Percentiles rank a stretch among this genome's conserved stretches.
Conservation (phyloP, 495 filamentous ascomycete genomes). For the Usnea hakonensis region DNA sequence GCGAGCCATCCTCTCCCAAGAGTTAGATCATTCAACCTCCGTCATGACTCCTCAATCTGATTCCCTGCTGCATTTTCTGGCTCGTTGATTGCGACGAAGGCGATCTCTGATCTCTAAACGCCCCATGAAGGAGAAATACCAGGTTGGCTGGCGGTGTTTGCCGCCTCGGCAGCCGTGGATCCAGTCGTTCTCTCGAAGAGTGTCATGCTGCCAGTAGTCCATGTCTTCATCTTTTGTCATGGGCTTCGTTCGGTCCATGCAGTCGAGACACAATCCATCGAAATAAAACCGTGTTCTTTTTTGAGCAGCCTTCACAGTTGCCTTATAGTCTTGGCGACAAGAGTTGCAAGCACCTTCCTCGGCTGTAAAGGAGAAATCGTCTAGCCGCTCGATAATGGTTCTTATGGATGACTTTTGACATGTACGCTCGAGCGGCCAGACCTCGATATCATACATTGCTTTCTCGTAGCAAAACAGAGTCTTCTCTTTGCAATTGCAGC, state of each 20-base stretch:
- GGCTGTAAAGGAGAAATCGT: slow-evolving; percentile 8
- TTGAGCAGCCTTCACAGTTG: not conserved
- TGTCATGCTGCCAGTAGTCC: slow-evolving; percentile 24
- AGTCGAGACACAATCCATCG: slow-evolving; percentile 29
- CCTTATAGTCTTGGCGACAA: slow-evolving; percentile 12
- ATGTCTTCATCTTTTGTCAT: slow-evolving; percentile 18
- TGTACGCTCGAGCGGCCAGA: slow-evolving; percentile 20
- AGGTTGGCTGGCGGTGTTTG: slow-evolving; percentile 22
- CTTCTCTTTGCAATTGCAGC: slow-evolving; percentile 10
- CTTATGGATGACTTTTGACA: slow-evolving; percentile 2
- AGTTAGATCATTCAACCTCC: too few relatives aligned
- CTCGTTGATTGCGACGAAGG: not conserved
- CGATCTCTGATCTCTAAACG: slow-evolving; percentile 18
- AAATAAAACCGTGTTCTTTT: slow-evolving; percentile 12
- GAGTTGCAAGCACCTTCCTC: not conserved
- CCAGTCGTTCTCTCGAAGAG: slow-evolving; percentile 14
- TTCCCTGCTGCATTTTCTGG: not conserved
- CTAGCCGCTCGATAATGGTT: slow-evolving; percentile 6
- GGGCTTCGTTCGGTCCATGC: slow-evolving; percentile 22
- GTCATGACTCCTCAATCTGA: not conserved
- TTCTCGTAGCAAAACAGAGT: slow-evolving; percentile 15
- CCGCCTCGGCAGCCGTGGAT: slow-evolving; percentile 18
- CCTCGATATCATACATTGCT: not conserved
- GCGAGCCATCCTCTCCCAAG: too few relatives aligned
- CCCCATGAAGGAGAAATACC: slow-evolving; percentile 26